These are phyloP conservation scores for Suillus luteus DNA, from an alignment of 768 basidiomycete genomes.

Conservation along the genomic window DNA sequence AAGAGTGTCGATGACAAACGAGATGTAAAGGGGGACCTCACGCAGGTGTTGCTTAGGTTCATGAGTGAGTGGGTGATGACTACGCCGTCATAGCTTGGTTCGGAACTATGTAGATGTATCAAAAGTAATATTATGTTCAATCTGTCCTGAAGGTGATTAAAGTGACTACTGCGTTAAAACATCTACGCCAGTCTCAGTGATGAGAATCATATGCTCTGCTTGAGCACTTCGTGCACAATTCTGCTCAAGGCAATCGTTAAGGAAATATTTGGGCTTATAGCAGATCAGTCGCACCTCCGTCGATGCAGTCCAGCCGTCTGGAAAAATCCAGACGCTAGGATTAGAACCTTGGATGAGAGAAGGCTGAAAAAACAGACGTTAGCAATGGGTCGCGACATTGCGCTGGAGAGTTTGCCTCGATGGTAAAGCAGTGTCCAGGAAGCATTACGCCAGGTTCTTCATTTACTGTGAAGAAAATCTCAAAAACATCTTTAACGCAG, in stretches of 20 bases:
- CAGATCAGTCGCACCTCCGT: slow-evolving; percentile 59
- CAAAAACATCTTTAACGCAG: not conserved
- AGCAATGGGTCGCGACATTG: slow-evolving; percentile 11
- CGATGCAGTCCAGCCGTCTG: slow-evolving; percentile 93
- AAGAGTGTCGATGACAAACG: slow-evolving; percentile 54
- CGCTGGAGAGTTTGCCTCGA: slow-evolving; percentile 56
- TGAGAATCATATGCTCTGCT: slow-evolving; percentile 86
- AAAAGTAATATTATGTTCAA: slow-evolving; percentile 18
- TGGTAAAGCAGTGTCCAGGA: slow-evolving; percentile 90
- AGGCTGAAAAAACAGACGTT: slow-evolving; percentile 47
- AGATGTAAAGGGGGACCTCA: slow-evolving; percentile 51
- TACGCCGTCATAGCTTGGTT: slow-evolving; percentile 25
- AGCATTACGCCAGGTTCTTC: slow-evolving; percentile 81
- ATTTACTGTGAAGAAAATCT: slow-evolving; percentile 54
- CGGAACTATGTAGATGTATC: not conserved
- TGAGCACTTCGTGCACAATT: slow-evolving; percentile 83
- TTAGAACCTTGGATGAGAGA: slow-evolving; percentile 74
- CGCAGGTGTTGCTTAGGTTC: slow-evolving; percentile 61
- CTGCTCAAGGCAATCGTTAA: slow-evolving; percentile 37
- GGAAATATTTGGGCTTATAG: not conserved
- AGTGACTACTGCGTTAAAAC: slow-evolving; percentile 58
- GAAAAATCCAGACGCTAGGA: slow-evolving; percentile 74
- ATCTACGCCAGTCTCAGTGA: slow-evolving; percentile 77
- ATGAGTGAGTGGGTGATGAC: slow-evolving; percentile 60
- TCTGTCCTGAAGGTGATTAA: not conserved